Evolutionary conservation across 495 filamentous ascomycete species (phyloP).

Genomic region (Mycothermus thermophilus): DNA sequence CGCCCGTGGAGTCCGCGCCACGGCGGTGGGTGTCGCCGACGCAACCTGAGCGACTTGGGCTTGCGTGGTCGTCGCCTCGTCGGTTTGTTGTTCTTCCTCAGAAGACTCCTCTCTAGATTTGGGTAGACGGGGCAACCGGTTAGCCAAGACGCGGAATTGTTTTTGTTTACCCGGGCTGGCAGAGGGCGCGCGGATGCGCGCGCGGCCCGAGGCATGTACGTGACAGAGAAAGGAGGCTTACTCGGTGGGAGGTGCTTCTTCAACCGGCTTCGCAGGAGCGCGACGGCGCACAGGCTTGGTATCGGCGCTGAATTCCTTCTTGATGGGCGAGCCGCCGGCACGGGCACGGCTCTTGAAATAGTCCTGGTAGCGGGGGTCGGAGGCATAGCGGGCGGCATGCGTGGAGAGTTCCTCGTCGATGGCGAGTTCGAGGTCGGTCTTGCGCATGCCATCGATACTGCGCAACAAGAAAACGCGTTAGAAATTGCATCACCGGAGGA

Average conservation of each 20-base stretch:
- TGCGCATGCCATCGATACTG: conserved; percentile 60
- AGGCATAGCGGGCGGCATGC: conserved; percentile 45
- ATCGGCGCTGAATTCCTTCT: conserved; percentile 44
- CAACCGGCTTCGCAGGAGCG: conserved; percentile 33
- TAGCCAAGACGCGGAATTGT: neutral
- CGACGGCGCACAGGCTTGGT: conserved; percentile 27
- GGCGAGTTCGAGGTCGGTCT: conserved; percentile 63
- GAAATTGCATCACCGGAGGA: neutral
- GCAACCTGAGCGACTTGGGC: conserved; percentile 6
- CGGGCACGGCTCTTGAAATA: conserved; percentile 59
- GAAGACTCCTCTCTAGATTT: neutral
- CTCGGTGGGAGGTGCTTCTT: conserved; percentile 29
- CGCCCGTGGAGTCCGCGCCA: conserved; percentile 44
- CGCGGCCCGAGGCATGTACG: no score
- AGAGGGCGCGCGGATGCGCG: no score
- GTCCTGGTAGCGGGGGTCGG: conserved; percentile 48
- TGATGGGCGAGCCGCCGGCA: conserved; percentile 55
- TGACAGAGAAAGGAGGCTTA: conserved; percentile 20
- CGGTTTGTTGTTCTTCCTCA: neutral
- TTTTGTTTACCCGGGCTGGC: conserved; percentile 5
- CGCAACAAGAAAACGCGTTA: neutral
- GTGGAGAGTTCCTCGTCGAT: conserved; percentile 63
- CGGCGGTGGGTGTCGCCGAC: conserved; percentile 25
- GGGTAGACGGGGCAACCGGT: conserved; percentile 2
- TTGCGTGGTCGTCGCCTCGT: conserved; percentile 1